These are phyloP conservation scores for Apiospora pterosperma DNA, from an alignment of 2,329 filamentous ascomycete genomes.

Conservation along the genomic window DNA sequence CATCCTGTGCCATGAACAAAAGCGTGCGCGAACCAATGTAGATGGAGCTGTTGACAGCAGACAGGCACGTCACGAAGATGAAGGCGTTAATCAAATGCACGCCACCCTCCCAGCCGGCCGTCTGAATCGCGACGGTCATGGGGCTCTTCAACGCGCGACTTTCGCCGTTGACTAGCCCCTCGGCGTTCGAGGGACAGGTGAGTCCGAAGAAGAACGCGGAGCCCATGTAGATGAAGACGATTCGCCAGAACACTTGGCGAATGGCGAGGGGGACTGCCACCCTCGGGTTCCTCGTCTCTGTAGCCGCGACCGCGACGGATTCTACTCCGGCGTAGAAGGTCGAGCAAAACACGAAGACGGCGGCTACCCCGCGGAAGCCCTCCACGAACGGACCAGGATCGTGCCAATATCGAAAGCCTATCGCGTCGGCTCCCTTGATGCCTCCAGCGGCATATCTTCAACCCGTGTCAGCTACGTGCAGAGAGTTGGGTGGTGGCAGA, in stretches of 20 bases:
- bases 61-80: conserved; percentile 70
- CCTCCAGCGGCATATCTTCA: conserved; percentile 62
- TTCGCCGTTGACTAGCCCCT: conserved; percentile 56
- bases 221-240: conserved; percentile 64
- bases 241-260: conserved; percentile 59
- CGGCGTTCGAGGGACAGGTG: conserved; percentile 66
- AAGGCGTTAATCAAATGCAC: conserved; percentile 77
- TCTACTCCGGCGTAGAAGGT: conserved; percentile 67
- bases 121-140: conserved; percentile 71
- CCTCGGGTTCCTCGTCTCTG: conserved; percentile 56
- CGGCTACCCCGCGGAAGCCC: conserved; percentile 63
- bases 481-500: background rate
- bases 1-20: conserved; percentile 70
- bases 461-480: conserved; percentile 7
- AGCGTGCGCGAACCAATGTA: conserved; percentile 75
- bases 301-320: conserved; percentile 60
- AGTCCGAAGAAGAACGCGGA: conserved; percentile 73
- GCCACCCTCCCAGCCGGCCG: conserved; percentile 69
- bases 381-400: conserved; percentile 67
- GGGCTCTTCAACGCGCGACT: conserved; percentile 67
- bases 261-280: conserved; percentile 55
- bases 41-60: conserved; percentile 70
- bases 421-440: conserved; percentile 53
- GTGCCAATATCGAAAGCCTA: conserved; percentile 71
- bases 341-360: conserved; percentile 66